A percentile compares a stretch with the other conserved stretches of the same genome.
Evolutionary conservation across 1,284 basidiomycete genomes (phyloP).

Genomic region (Tremellales sp.): DNA sequence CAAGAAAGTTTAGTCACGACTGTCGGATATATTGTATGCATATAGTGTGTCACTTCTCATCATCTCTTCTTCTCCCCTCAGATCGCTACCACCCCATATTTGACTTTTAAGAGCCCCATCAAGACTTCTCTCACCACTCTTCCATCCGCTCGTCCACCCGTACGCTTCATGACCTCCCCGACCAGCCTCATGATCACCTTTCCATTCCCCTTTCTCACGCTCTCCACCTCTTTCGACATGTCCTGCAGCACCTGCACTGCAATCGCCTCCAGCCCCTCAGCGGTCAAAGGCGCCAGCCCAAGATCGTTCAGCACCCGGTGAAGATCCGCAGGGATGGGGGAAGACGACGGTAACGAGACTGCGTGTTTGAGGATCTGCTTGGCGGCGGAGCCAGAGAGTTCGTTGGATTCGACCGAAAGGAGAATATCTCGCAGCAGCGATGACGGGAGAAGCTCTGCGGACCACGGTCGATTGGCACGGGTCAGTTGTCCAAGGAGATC

Average conservation of each 20-base stretch:
- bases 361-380: conserved; percentile 64
- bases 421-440: conserved; percentile 71
- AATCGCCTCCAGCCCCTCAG: conserved; percentile 52
- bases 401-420: conserved; percentile 63
- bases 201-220: conserved; percentile 65
- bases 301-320: conserved; percentile 45
- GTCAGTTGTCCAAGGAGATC: conserved; percentile 75
- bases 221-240: conserved; percentile 67
- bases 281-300: conserved; percentile 16
- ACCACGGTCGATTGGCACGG: conserved; percentile 59
- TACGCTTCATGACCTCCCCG: conserved; percentile 83
- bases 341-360: conserved; percentile 42
- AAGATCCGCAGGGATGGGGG: conserved; percentile 48
- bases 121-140: conserved; percentile 43
- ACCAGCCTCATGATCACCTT: conserved; percentile 85
- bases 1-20: too few relatives aligned
- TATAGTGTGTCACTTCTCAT: background rate
- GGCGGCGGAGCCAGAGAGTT: conserved; percentile 61
- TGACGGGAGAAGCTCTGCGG: conserved; percentile 59
- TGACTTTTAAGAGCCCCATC: conserved; percentile 25
- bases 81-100: background rate
- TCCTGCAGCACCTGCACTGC: conserved; percentile 63
- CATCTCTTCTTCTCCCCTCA: background rate
- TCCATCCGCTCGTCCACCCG: conserved; percentile 70
- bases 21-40: too few relatives aligned